phyloP scores from a whole-genome alignment of 1,139 yeast genomes.

The Kurtzmaniella quercitrusa region DNA sequence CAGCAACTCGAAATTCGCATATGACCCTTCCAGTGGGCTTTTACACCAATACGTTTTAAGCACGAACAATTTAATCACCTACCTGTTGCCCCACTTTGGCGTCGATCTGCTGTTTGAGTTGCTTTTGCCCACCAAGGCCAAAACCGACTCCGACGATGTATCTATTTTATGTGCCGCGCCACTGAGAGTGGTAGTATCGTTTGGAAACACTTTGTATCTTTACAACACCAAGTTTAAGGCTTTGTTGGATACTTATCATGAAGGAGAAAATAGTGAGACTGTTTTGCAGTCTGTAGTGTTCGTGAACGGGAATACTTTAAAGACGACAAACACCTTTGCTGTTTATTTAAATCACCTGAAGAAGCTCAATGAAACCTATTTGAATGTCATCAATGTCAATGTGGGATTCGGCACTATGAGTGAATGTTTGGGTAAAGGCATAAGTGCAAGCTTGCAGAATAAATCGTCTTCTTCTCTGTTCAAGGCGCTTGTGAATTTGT shows the following conservation, averaged over 20 bases:
- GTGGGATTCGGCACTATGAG: slow-evolving; percentile 69
- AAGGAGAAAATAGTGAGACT: slow-evolving; percentile 21
- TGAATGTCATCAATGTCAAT: slow-evolving; percentile 50
- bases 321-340: slow-evolving; percentile 39
- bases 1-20: slow-evolving; percentile 17
- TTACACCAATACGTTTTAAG: slow-evolving; percentile 21
- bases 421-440: slow-evolving; percentile 70
- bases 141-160: slow-evolving; percentile 8
- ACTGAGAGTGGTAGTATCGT: slow-evolving; percentile 43
- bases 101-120: slow-evolving; percentile 2
- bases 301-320: slow-evolving; percentile 41
- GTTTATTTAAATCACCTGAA: slow-evolving; percentile 38
- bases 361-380: slow-evolving; percentile 40
- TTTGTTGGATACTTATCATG: slow-evolving; percentile 33
- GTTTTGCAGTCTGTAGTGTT: slow-evolving; percentile 32
- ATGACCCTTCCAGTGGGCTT: slow-evolving; percentile 19
- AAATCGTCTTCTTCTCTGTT: slow-evolving; percentile 12
- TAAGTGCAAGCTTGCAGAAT: slow-evolving; percentile 13
- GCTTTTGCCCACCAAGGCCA: slow-evolving; percentile 5
- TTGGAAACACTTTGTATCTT: slow-evolving; percentile 34
- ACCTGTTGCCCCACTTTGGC: slow-evolving; percentile 6
- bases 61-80: neutral
- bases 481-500: slow-evolving; percentile 27
- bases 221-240: slow-evolving; percentile 44
- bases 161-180: slow-evolving; percentile 37